These are phyloP conservation scores for Handroanthus guayacan DNA, from an alignment of 257 asterid species.

Conservation along the genomic window DNA sequence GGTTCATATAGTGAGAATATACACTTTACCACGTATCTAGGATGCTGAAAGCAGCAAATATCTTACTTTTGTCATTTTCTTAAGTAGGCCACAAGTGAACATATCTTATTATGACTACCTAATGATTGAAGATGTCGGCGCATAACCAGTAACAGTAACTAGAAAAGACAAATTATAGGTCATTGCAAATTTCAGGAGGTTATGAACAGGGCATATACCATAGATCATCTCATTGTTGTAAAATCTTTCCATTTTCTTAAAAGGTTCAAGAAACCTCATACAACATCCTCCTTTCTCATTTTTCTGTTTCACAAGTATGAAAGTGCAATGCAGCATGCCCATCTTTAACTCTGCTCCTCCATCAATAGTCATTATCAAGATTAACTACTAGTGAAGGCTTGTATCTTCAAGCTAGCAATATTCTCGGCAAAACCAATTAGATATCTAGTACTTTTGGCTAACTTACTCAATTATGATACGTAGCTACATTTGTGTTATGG, in stretches of 20 bases:
- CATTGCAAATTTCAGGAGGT: constrained; percentile 4
- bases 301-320: not conserved
- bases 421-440: not conserved
- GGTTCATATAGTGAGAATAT: constrained; percentile 14
- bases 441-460: not conserved
- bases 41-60: constrained; percentile 21
- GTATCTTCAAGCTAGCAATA: not conserved
- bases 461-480: not conserved
- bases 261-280: not conserved
- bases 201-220: not conserved
- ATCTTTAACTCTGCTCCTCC: not conserved
- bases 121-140: not conserved
- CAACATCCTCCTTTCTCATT: not conserved
- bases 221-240: not conserved
- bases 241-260: not conserved
- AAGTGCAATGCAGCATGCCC: not conserved
- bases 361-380: not conserved
- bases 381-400: too few relatives aligned
- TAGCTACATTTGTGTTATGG: not conserved
- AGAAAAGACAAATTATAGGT: constrained; percentile 5
- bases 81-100: not conserved
- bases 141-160: not conserved
- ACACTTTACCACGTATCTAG: not conserved
- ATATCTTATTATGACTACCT: not conserved
- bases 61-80: constrained; percentile 31